A percentile compares a stretch with the other conserved stretches of the same genome.
phyloP scores from a whole-genome alignment of 176 grass and related monocot genomes.

The Lolium rigidum region DNA sequence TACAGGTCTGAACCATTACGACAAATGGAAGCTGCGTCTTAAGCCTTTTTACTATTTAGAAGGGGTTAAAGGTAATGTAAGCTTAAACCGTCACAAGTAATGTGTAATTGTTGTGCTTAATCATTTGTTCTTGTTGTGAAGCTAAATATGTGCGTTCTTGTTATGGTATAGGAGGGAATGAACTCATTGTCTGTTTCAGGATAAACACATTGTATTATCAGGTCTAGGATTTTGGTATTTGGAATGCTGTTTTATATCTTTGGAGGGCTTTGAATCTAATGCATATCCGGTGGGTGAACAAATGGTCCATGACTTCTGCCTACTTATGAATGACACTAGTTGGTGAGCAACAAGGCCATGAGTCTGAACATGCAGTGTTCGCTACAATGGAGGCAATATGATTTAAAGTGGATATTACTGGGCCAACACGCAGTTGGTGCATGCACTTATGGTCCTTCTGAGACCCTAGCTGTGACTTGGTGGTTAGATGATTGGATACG shows the following conservation, averaged over 20 bases:
- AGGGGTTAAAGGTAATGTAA: not conserved
- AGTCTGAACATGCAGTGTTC: conserved; percentile 32
- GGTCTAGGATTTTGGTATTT: not conserved
- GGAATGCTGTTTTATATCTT: not conserved
- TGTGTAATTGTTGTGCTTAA: conserved; percentile 14
- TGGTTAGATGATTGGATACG: conserved; percentile 27
- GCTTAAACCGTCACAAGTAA: not conserved
- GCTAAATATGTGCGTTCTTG: not conserved
- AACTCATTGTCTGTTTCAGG: not conserved
- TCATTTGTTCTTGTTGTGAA: not conserved
- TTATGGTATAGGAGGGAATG: conserved; percentile 4
- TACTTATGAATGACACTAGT: conserved; percentile 25
- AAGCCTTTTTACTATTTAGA: not conserved
- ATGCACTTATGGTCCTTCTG: conserved; percentile 34
- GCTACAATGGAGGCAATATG: conserved; percentile 22
- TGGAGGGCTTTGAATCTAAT: not conserved
- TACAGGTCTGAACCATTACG: not conserved
- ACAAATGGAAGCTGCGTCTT: not conserved
- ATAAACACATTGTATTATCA: conserved; percentile 2
- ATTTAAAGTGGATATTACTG: not conserved
- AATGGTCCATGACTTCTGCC: conserved; percentile 15
- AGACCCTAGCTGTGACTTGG: not conserved
- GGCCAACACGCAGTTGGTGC: conserved; percentile 25
- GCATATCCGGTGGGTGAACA: conserved; percentile 17
- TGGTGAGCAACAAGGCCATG: conserved; percentile 34